Evolutionary conservation across 225 moss, liverwort and hornwort genomes (phyloP).

Genomic region (Sphagnum tenellum): DNA sequence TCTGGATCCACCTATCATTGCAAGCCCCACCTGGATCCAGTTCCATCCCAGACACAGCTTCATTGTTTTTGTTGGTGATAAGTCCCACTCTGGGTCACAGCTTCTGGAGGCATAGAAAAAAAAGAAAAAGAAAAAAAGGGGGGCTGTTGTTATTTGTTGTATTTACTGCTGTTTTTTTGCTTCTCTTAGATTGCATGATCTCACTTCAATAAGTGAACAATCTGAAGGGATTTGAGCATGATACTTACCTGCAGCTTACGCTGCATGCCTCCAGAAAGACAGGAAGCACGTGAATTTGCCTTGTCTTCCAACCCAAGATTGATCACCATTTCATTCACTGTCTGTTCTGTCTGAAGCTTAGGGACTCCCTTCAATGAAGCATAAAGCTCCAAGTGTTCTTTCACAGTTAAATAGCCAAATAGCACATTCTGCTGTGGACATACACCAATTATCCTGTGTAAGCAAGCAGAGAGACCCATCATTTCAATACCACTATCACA

Average conservation of each 20-base stretch:
- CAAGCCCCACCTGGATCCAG: slow-evolving; percentile 59
- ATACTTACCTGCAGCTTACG: slow-evolving; percentile 77
- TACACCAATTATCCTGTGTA: slow-evolving; percentile 71
- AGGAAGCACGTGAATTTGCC: slow-evolving; percentile 33
- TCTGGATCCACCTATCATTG: slow-evolving; percentile 80
- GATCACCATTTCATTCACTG: slow-evolving; percentile 59
- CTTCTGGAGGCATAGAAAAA: too few species aligned
- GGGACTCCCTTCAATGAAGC: slow-evolving; percentile 72
- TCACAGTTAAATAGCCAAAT: slow-evolving; percentile 76
- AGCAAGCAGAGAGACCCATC: too few species aligned
- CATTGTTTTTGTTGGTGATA: too few species aligned
- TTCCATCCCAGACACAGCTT: background rate
- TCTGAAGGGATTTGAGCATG: too few species aligned
- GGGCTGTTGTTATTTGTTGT: too few species aligned
- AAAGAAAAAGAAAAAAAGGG: too few species aligned
- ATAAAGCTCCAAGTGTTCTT: slow-evolving; percentile 73
- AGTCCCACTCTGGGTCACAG: too few species aligned
- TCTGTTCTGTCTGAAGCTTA: slow-evolving; percentile 19
- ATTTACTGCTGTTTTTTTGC: too few species aligned
- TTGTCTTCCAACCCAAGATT: slow-evolving; percentile 61
- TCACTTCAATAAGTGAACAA: too few species aligned
- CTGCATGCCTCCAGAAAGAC: slow-evolving; percentile 91
- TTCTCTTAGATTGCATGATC: too few species aligned
- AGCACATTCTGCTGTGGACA: slow-evolving; percentile 90
- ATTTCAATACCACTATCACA: too few species aligned